These are phyloP conservation scores for Voacanga thouarsii DNA, from an alignment of 257 asterid genomes.

Conservation along the genomic window DNA sequence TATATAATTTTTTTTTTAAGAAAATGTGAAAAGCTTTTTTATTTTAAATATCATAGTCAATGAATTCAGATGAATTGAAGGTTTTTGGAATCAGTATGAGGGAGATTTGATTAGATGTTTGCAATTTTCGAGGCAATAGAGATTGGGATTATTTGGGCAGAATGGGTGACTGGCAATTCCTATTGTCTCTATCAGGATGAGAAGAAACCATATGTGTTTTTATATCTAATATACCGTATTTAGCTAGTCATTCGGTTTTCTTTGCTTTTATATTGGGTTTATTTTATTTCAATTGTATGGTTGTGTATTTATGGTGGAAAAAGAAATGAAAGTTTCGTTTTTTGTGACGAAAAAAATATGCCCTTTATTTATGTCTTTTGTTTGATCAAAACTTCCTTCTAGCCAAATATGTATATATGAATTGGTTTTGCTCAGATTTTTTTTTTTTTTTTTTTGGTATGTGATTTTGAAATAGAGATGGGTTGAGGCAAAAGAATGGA, in stretches of 20 bases:
- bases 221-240: not conserved
- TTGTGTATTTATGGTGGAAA: not conserved
- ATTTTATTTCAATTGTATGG: not conserved
- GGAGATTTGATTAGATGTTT: conserved; percentile 3
- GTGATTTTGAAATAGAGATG: conserved; percentile 10
- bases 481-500: conserved; percentile 35
- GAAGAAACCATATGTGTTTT: not conserved
- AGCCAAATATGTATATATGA: no score
- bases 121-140: not conserved
- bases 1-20: no score
- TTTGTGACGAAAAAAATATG: not conserved
- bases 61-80: not conserved
- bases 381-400: no score
- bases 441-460: no score
- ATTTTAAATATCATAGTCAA: no score
- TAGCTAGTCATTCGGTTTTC: not conserved
- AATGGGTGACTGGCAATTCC: not conserved
- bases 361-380: no score
- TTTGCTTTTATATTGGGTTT: not conserved
- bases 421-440: no score
- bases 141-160: not conserved
- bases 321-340: not conserved
- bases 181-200: not conserved
- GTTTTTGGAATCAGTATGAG: not conserved
- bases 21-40: no score